phyloP scores from a whole-genome alignment of 2,329 filamentous ascomycete genomes.

The Fulvia fulva region DNA sequence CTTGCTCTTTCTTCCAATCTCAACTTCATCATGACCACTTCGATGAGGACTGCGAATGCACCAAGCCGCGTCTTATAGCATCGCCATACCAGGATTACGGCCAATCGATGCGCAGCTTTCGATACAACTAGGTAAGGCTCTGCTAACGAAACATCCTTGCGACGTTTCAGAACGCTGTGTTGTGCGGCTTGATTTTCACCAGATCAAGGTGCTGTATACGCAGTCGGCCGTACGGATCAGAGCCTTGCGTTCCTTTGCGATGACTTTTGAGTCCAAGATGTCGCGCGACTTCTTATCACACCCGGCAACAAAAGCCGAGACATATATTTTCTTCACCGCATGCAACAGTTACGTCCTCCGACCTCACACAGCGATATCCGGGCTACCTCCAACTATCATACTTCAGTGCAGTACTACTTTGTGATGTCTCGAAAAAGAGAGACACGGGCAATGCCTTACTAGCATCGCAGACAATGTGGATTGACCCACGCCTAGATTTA shows the following conservation, averaged over 20 bases:
- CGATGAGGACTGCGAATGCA: no score
- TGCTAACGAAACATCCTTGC: no score
- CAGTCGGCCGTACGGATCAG: not conserved
- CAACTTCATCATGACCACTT: no score
- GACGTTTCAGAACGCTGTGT: no score
- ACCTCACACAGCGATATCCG: not conserved
- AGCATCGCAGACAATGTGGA: not conserved
- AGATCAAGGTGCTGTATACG: not conserved
- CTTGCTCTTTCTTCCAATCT: no score
- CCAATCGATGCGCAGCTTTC: no score
- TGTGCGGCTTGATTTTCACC: no score
- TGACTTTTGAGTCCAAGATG: not conserved
- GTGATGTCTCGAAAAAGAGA: not conserved
- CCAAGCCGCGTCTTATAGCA: no score
- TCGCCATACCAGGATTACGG: no score
- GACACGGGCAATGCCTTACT: no score
- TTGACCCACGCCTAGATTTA: no score
- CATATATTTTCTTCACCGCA: not conserved
- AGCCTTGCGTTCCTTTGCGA: not conserved
- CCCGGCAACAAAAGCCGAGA: not conserved
- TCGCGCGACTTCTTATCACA: not conserved
- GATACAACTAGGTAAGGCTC: no score
- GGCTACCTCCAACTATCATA: not conserved
- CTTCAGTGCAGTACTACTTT: not conserved
- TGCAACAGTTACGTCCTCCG: not conserved